Conservation (phyloP, 208 protist species). For the Trypanosoma cruzi region DNA sequence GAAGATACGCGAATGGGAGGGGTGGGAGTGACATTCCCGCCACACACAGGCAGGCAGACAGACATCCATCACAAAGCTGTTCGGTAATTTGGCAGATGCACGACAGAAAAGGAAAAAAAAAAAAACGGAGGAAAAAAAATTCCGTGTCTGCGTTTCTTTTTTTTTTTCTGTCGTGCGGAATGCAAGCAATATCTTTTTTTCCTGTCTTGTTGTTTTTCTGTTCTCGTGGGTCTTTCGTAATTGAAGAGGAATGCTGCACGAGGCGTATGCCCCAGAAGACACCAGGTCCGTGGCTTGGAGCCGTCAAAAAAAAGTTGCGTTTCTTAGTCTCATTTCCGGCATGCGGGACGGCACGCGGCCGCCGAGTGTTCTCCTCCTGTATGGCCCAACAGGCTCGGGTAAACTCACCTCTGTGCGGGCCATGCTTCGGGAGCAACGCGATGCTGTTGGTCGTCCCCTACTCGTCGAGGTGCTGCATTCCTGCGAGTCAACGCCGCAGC, state of each 20-base stretch:
- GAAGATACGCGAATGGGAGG: too few relatives aligned
- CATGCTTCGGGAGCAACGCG: conserved; percentile 33
- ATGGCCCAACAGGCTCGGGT: conserved; percentile 76
- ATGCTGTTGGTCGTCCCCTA: conserved; percentile 1
- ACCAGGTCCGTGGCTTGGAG: conserved; percentile 69
- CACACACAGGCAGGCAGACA: neutral
- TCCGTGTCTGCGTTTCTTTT: too few relatives aligned
- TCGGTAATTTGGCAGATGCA: too few relatives aligned
- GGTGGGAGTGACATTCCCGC: neutral
- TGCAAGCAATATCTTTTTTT: neutral
- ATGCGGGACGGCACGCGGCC: conserved; percentile 20
- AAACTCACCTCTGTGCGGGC: conserved; percentile 69
- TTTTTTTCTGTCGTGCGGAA: too few relatives aligned
- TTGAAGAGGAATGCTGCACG: conserved; percentile 55
- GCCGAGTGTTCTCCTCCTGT: conserved; percentile 58
- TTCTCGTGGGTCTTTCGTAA: neutral
- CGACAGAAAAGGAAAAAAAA: too few relatives aligned
- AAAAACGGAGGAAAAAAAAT: too few relatives aligned
- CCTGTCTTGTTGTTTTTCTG: conserved; percentile 16
- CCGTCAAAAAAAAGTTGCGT: conserved; percentile 56
- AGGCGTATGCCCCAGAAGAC: conserved; percentile 61
- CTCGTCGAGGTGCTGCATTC: conserved; percentile 24
- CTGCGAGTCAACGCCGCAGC: conserved; percentile 22
- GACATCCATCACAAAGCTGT: too few relatives aligned
- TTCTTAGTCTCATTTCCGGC: conserved; percentile 38